Conservation (phyloP, 1,284 basidiomycete species). For the Amylostereum chailletii region DNA sequence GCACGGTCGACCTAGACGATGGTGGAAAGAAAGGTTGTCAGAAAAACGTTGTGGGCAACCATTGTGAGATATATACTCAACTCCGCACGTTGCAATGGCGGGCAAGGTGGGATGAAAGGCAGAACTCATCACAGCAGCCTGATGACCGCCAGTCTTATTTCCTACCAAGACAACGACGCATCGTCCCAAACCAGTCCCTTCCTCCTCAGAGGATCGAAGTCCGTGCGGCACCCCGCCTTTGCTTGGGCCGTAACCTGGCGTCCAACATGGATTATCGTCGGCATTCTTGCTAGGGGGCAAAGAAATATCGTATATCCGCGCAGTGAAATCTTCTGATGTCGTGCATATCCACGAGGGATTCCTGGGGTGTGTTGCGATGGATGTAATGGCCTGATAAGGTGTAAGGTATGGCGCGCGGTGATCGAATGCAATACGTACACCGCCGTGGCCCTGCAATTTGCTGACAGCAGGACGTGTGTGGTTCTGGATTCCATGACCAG, state of each 20-base stretch:
- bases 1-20: constrained; percentile 51
- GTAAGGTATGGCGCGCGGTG: constrained; percentile 7
- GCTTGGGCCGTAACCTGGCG: constrained; percentile 38
- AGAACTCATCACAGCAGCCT: constrained; percentile 54
- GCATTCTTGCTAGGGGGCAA: constrained; percentile 14
- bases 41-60: not conserved
- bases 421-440: constrained; percentile 32
- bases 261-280: constrained; percentile 49
- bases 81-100: constrained; percentile 67
- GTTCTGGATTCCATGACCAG: constrained; percentile 14
- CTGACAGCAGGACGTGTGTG: constrained; percentile 23
- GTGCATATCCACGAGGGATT: constrained; percentile 53
- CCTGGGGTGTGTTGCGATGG: constrained; percentile 51
- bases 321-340: constrained; percentile 59
- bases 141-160: constrained; percentile 62
- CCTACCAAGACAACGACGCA: constrained; percentile 60
- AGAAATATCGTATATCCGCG: constrained; percentile 55
- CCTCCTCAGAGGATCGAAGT: constrained; percentile 44
- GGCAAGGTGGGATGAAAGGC: constrained; percentile 58
- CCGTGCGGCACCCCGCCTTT: constrained; percentile 64
- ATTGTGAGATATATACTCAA: constrained; percentile 17
- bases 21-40: constrained; percentile 6
- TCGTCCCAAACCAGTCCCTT: constrained; percentile 52
- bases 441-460: constrained; percentile 58
- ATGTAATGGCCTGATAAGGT: constrained; percentile 48